Conservation (phyloP, 495 filamentous ascomycete species). For the Talaromyces nanjingensis region DNA sequence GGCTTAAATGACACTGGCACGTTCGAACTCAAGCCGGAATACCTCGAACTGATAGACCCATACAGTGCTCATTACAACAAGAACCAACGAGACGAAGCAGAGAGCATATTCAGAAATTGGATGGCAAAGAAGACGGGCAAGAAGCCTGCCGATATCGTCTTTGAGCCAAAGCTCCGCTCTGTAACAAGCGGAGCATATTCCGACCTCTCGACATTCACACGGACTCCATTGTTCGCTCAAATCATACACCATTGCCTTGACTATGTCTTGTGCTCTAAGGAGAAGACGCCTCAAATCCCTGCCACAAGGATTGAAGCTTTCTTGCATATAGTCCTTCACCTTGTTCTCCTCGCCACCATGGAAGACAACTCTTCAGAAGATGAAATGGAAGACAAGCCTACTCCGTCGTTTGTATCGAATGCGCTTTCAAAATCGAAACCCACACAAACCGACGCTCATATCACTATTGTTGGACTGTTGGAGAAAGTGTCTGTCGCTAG, state of each 20-base stretch:
- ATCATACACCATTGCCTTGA: conserved; percentile 82
- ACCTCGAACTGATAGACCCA: conserved; percentile 79
- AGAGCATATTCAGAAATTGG: conserved; percentile 77
- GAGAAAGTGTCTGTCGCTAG: conserved; percentile 66
- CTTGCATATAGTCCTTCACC: conserved; percentile 82
- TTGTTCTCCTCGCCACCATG: conserved; percentile 71
- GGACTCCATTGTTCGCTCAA: conserved; percentile 79
- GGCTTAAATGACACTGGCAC: conserved; percentile 87
- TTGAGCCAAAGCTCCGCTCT: conserved; percentile 76
- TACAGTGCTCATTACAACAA: conserved; percentile 93
- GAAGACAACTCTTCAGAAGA: conserved; percentile 67
- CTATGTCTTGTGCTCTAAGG: conserved; percentile 61
- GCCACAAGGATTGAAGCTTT: conserved; percentile 81
- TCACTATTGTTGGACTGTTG: conserved; percentile 68
- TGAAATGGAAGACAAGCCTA: conserved; percentile 36
- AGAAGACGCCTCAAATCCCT: conserved; percentile 63
- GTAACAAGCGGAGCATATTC: conserved; percentile 72
- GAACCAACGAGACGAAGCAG: conserved; percentile 94
- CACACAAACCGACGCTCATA: conserved; percentile 44
- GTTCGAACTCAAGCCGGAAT: conserved; percentile 84
- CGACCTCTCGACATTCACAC: conserved; percentile 68
- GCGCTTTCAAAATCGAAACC: conserved; percentile 55
- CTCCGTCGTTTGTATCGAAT: conserved; percentile 59
- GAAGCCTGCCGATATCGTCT: conserved; percentile 77
- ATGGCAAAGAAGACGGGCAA: conserved; percentile 84